A percentile compares a stretch with the other conserved stretches of the same genome.
Evolutionary conservation across 192 early-diverging fungal species (phyloP).

Genomic region (Podila horticola): DNA sequence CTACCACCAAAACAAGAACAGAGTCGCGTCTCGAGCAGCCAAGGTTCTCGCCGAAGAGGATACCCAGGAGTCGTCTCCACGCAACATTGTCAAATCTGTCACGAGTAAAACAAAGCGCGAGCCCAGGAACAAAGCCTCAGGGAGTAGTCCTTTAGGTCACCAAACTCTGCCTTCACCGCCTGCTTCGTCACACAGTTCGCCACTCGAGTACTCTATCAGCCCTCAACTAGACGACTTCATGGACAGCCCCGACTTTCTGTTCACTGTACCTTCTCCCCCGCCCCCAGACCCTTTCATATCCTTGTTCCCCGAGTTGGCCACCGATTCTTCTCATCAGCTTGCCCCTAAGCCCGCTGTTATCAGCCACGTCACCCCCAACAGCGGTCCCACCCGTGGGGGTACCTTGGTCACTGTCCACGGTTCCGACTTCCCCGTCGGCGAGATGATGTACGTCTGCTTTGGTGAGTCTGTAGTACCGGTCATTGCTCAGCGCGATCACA

Average conservation of each 20-base stretch:
- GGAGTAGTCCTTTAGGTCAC: constrained; percentile 35
- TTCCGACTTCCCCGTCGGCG: constrained; percentile 34
- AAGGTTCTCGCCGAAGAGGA: constrained; percentile 12
- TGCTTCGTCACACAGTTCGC: constrained; percentile 35
- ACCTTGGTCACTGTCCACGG: constrained; percentile 48
- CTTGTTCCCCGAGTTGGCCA: constrained; percentile 30
- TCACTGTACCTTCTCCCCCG: constrained; percentile 44
- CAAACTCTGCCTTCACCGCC: constrained; percentile 42
- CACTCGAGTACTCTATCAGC: constrained; percentile 33
- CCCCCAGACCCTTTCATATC: constrained; percentile 50
- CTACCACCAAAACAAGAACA: constrained; percentile 52
- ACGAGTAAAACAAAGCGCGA: constrained; percentile 35
- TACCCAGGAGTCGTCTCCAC: background rate
- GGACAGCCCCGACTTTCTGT: constrained; percentile 44
- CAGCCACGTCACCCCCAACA: constrained; percentile 47
- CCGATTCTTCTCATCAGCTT: constrained; percentile 18
- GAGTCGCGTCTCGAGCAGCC: constrained; percentile 39
- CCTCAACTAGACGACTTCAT: constrained; percentile 47
- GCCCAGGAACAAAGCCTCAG: constrained; percentile 12
- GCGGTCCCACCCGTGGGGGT: constrained; percentile 41
- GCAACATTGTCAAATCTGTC: constrained; percentile 46
- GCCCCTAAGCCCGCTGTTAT: constrained; percentile 21
- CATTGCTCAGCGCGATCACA: constrained; percentile 49
- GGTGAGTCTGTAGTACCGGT: constrained; percentile 44
- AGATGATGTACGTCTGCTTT: constrained; percentile 49